Conservation (phyloP, 192 early-diverging fungal genomes). For the Jimgerdemannia flammicorona region DNA sequence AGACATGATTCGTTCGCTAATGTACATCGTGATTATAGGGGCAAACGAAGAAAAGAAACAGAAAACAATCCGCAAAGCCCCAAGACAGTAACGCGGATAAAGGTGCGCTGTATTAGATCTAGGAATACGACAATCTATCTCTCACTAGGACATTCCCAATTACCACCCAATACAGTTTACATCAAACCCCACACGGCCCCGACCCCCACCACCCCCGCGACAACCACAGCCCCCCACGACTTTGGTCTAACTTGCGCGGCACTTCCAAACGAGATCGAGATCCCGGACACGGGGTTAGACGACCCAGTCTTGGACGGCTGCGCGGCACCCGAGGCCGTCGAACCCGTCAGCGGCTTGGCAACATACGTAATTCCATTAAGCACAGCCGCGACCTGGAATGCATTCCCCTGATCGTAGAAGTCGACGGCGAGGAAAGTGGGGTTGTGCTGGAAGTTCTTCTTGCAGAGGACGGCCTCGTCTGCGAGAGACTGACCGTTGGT, state of each 20-base stretch:
- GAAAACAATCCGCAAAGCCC: too few relatives aligned
- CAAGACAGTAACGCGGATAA: too few relatives aligned
- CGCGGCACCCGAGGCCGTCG: not conserved
- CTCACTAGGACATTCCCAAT: too few relatives aligned
- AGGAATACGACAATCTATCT: too few relatives aligned
- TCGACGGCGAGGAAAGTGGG: conserved; percentile 73
- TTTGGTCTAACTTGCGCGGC: not conserved
- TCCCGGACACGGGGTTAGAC: too few relatives aligned
- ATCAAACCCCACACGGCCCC: conserved; percentile 12
- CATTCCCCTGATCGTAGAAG: conserved; percentile 62
- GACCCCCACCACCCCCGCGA: conserved; percentile 9
- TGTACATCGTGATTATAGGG: too few relatives aligned
- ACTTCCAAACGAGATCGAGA: not conserved
- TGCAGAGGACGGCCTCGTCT: conserved; percentile 56
- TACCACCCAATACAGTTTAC: not conserved
- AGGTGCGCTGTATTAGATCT: too few relatives aligned
- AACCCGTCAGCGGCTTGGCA: conserved; percentile 5
- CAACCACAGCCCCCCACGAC: conserved; percentile 9
- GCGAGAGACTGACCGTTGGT: conserved; percentile 55
- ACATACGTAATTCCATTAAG: conserved; percentile 49
- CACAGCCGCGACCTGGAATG: conserved; percentile 45
- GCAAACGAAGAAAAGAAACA: too few relatives aligned
- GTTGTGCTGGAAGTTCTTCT: conserved; percentile 33
- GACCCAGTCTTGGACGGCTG: too few relatives aligned
- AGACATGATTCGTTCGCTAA: too few relatives aligned